Evolutionary conservation across 1,284 basidiomycete genomes (phyloP), one percentile per base, ranked within the genome.

Genomic region (Termitomyces sp.): DNA sequence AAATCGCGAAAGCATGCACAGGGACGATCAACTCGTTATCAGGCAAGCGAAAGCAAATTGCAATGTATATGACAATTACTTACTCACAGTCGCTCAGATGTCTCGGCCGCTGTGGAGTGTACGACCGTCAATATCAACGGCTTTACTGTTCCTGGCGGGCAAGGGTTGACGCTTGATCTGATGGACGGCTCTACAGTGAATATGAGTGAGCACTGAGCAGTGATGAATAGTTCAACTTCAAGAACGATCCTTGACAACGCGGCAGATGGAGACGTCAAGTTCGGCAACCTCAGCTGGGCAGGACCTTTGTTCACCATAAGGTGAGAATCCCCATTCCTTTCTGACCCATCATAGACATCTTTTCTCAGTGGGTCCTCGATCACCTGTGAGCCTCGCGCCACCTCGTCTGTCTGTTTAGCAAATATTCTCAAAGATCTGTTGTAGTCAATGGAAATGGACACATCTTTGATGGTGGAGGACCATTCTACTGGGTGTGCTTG

Each of bases 401-500:
- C 38, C n/a, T 24, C 33, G 33, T 15, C 33, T 39, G 36, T 26
- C 15, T 10, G 13, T n/a, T 24, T 30, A 13, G n/a, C 10, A 7
- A 13, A 6, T 2, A 30, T 31, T 52, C 17, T 40, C 12, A 50
- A 34, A 31, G 10, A 26, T 21, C 10, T 26, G 31, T 54, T 17
- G 24, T 43, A 76, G 78, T 80, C 65, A 74, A 79, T 52, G 79
- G 79, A 9, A 74, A 79, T 46, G 71, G 70, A 5, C 62, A 79
- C 50, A 70, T 50, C 3, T 78, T 77, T 59, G 69, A 81, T 59
- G 80, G 79, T 2, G 69, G 73, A 59, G 75, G 68, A 52, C 74
- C 66, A 44, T 73, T 63, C 67, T 78, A 80, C 56, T 81, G 80
- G 78, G 75, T 74, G 60, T 58, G 45, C 54, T 41, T 5, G 3